These are phyloP conservation scores for Nicotiana attenuata DNA, from an alignment of 257 asterid genomes.

Conservation along the genomic window DNA sequence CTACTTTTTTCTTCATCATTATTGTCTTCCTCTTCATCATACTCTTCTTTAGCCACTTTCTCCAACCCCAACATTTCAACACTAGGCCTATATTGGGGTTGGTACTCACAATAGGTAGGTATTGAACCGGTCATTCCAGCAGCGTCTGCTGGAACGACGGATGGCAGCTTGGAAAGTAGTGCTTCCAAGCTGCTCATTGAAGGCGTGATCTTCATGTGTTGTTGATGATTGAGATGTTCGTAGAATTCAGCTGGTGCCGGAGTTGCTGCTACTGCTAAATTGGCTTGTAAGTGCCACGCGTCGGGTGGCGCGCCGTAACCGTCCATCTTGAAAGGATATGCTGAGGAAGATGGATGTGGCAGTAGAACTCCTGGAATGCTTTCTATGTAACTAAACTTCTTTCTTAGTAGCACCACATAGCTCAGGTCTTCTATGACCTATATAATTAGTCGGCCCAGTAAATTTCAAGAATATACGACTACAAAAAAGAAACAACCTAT, in stretches of 20 bases:
- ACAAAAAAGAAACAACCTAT: not conserved
- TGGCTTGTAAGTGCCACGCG: constrained; percentile 48
- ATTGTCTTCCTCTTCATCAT: constrained; percentile 35
- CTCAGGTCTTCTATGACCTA: constrained; percentile 91
- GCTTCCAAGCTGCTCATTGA: constrained; percentile 99
- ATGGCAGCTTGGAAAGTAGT: constrained; percentile 86
- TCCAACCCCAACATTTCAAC: constrained; percentile 37
- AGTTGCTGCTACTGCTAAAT: not conserved
- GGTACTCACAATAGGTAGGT: constrained; percentile 28
- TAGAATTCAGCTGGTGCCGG: constrained; percentile 27
- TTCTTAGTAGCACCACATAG: constrained; percentile 82
- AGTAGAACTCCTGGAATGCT: constrained; percentile 93
- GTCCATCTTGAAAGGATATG: constrained; percentile 52
- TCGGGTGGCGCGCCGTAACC: constrained; percentile 34
- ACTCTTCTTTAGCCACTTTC: constrained; percentile 54
- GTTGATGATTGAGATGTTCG: constrained; percentile 35
- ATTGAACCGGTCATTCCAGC: constrained; percentile 23
- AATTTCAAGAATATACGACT: not conserved
- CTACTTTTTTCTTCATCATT: not conserved
- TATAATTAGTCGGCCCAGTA: not conserved
- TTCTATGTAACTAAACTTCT: constrained; percentile 83
- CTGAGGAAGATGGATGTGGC: constrained; percentile 89
- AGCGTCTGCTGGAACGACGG: constrained; percentile 43
- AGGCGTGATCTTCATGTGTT: constrained; percentile 59
- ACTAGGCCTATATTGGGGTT: constrained; percentile 32